Evolutionary conservation across 129 eudicot species (phyloP).

Genomic region (Arctium minus): DNA sequence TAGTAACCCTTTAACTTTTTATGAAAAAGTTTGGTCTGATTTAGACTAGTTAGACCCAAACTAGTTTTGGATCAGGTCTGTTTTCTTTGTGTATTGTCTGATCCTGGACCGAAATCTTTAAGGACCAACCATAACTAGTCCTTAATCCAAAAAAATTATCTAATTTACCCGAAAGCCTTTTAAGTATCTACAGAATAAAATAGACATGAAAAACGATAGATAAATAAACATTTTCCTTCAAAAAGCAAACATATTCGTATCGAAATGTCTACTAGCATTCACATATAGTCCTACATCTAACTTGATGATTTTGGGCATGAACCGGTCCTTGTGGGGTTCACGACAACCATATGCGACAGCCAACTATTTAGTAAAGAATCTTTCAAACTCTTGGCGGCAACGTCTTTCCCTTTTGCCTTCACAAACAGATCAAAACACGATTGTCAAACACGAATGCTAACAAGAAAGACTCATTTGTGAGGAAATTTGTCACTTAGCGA

Average conservation of each 20-base stretch:
- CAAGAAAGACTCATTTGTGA: background rate
- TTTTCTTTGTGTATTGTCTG: no score
- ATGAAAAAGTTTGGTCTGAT: no score
- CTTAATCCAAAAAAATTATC: no score
- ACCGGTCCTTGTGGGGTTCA: background rate
- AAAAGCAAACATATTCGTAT: background rate
- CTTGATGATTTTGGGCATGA: background rate
- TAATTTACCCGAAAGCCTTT: no score
- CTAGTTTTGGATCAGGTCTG: no score
- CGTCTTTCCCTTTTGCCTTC: conserved; percentile 33
- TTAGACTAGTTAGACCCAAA: no score
- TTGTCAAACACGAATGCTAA: background rate
- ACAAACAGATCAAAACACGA: conserved; percentile 5
- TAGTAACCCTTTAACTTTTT: no score
- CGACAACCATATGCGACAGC: conserved; percentile 1
- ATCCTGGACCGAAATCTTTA: no score
- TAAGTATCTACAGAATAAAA: background rate
- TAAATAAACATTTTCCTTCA: background rate
- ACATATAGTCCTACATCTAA: background rate
- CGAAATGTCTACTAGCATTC: conserved; percentile 6
- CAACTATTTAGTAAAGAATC: conserved; percentile 35
- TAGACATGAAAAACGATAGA: background rate
- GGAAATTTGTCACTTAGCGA: background rate
- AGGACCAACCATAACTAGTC: no score
- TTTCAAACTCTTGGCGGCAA: conserved; percentile 42